phyloP scores from a whole-genome alignment of 1,284 basidiomycete species.

The Ceratobasidium sp. region DNA sequence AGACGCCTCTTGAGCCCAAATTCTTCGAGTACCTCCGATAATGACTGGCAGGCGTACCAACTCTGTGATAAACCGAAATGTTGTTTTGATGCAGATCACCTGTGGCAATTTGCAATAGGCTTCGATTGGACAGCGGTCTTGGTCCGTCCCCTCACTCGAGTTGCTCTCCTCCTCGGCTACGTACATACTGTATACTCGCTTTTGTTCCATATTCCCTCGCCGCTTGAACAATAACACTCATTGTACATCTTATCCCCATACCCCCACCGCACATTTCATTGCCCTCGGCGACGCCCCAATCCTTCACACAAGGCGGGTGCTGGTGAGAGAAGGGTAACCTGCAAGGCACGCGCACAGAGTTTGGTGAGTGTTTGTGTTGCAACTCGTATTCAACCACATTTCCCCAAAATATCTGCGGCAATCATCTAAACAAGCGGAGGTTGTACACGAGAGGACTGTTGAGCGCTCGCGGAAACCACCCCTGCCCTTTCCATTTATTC shows the following conservation, averaged over 20 bases:
- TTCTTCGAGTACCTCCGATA: neutral
- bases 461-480: neutral
- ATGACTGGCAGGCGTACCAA: neutral
- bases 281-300: slow-evolving; percentile 17
- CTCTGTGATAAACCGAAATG: neutral
- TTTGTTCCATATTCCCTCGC: neutral
- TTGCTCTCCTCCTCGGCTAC: slow-evolving; percentile 13
- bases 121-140: slow-evolving; percentile 1
- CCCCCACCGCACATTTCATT: neutral
- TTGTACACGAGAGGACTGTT: neutral
- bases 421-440: neutral
- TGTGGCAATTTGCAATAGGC: slow-evolving; percentile 48
- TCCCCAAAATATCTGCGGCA: neutral
- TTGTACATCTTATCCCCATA: neutral
- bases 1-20: neutral
- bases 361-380: slow-evolving; percentile 2
- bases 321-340: neutral
- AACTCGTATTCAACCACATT: neutral
- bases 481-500: neutral
- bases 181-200: slow-evolving; percentile 30
- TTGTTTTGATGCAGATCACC: slow-evolving; percentile 50
- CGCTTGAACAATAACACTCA: neutral
- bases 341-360: neutral
- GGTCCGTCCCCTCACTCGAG: slow-evolving; percentile 18
- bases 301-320: neutral